Evolutionary conservation across 2,329 filamentous ascomycete genomes (phyloP).

Genomic region (Stagonosporopsis rhizophila): DNA sequence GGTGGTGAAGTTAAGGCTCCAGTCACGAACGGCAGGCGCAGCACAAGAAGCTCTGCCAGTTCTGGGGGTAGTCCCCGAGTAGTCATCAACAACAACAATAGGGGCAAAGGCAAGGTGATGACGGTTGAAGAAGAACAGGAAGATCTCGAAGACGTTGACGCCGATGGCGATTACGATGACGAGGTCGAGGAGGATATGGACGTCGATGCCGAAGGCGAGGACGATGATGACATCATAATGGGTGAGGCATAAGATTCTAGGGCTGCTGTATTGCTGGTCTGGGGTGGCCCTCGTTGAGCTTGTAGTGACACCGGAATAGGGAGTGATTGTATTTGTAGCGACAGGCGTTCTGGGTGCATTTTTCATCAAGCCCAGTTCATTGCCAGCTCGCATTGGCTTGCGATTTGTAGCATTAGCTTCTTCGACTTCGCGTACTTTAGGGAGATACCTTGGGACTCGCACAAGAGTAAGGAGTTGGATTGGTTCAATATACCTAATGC

Average conservation of each 20-base stretch:
- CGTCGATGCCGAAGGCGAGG: constrained; percentile 35
- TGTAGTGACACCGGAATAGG: background rate
- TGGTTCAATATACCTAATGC: constrained; percentile 10
- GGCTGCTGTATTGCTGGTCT: background rate
- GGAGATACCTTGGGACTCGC: constrained; percentile 34
- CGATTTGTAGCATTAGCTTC: constrained; percentile 15
- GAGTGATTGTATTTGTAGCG: constrained; percentile 12
- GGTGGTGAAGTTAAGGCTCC: constrained; percentile 41
- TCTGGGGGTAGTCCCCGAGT: constrained; percentile 36
- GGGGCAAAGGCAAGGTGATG: constrained; percentile 37
- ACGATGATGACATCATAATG: constrained; percentile 43
- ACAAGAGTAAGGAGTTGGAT: constrained; percentile 14
- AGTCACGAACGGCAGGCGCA: constrained; percentile 34
- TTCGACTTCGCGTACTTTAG: constrained; percentile 20
- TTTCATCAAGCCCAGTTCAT: background rate
- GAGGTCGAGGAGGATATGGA: constrained; percentile 29
- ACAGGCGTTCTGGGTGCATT: constrained; percentile 6
- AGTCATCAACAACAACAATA: constrained; percentile 25
- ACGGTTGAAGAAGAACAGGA: constrained; percentile 42
- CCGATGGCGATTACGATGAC: constrained; percentile 34
- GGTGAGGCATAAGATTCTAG: constrained; percentile 21
- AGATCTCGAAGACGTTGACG: constrained; percentile 40
- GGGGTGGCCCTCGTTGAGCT: background rate
- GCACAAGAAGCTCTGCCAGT: constrained; percentile 41
- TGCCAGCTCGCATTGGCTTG: background rate